Evolutionary conservation across 164 flowering plant species (phyloP).

Genomic region (Taxillus chinensis): DNA sequence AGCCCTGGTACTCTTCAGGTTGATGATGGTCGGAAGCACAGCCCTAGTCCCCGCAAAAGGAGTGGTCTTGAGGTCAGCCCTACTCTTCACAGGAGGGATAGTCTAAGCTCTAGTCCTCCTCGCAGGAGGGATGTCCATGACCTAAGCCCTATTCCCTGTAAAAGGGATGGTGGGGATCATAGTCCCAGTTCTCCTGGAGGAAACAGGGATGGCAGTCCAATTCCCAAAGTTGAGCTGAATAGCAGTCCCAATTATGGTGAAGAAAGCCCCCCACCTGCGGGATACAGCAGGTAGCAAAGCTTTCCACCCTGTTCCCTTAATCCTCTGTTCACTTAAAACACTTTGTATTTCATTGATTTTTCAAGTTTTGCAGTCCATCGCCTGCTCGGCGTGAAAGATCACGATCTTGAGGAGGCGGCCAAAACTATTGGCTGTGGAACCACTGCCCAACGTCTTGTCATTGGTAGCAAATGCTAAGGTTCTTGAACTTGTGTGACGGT

Average conservation of each 20-base stretch:
- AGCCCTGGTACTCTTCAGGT: too few species aligned
- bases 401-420: too few species aligned
- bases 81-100: not conserved
- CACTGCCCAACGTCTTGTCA: too few species aligned
- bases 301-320: too few species aligned
- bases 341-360: too few species aligned
- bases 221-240: slow-evolving; percentile 12
- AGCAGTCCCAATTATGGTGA: slow-evolving; percentile 24
- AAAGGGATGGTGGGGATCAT: not conserved
- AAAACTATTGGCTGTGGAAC: too few species aligned
- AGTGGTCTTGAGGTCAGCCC: too few species aligned
- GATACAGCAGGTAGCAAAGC: slow-evolving; percentile 21
- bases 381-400: slow-evolving; percentile 27
- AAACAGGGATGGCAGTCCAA: slow-evolving; percentile 12
- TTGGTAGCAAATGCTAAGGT: too few species aligned
- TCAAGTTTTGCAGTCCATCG: slow-evolving; percentile 23
- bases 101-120: slow-evolving; percentile 12
- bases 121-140: slow-evolving; percentile 12
- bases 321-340: too few species aligned
- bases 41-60: too few species aligned
- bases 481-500: too few species aligned
- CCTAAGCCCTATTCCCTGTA: not conserved
- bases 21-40: too few species aligned
- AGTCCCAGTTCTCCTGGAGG: slow-evolving; percentile 7
- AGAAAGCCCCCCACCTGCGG: slow-evolving; percentile 30